Conservation (phyloP, 2,329 filamentous ascomycete species). For the Helminthosporium solani region DNA sequence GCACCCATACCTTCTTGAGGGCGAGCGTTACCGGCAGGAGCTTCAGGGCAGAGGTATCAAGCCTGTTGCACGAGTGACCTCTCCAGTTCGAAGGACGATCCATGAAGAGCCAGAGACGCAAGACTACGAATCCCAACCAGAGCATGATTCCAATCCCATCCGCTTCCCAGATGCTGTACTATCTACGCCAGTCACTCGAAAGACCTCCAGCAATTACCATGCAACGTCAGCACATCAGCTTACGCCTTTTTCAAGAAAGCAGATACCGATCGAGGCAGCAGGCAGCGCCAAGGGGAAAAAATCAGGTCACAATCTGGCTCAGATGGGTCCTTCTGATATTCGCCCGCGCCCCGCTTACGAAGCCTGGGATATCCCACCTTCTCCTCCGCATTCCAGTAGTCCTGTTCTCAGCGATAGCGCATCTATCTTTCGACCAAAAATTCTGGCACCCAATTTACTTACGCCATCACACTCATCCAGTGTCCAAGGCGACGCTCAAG, state of each 20-base stretch:
- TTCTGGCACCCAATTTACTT: constrained; percentile 22
- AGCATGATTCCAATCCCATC: constrained; percentile 17
- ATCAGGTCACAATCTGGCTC: constrained; percentile 16
- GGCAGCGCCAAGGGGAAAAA: constrained; percentile 23
- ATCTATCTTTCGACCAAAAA: constrained; percentile 9
- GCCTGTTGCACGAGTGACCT: constrained; percentile 42
- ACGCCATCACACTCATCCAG: constrained; percentile 38
- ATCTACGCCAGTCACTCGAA: constrained; percentile 21
- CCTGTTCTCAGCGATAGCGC: constrained; percentile 15
- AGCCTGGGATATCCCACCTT: constrained; percentile 44
- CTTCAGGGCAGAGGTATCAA: constrained; percentile 47
- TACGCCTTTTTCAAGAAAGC: constrained; percentile 7
- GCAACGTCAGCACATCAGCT: constrained; percentile 6
- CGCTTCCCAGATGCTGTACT: constrained; percentile 28
- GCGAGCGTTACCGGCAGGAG: constrained; percentile 46
- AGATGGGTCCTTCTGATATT: constrained; percentile 7
- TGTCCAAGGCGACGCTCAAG: constrained; percentile 18
- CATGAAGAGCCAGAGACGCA: constrained; percentile 28
- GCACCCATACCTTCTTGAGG: constrained; percentile 51
- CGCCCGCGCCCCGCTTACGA: constrained; percentile 15
- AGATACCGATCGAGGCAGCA: neutral
- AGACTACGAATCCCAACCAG: constrained; percentile 35
- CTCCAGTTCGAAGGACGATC: constrained; percentile 20
- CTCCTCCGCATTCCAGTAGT: constrained; percentile 43
- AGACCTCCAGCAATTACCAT: constrained; percentile 5